A percentile compares a stretch with the other conserved stretches of the same genome.
phyloP scores from a whole-genome alignment of 306 rosid genomes.

The Hippophae tibetana region DNA sequence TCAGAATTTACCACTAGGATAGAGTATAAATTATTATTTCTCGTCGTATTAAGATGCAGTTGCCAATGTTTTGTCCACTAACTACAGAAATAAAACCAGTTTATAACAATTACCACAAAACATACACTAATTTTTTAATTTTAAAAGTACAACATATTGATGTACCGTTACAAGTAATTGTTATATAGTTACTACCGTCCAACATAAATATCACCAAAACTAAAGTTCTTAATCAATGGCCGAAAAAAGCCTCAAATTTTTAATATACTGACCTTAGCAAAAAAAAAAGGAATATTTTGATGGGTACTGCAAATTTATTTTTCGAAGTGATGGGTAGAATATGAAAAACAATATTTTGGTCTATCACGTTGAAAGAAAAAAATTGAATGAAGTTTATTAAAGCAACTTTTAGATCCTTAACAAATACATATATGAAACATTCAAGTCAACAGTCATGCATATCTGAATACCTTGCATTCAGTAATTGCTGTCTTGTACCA shows the following conservation, averaged over 20 bases:
- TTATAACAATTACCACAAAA: background rate
- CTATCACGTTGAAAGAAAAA: background rate
- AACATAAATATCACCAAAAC: background rate
- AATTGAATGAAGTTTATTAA: background rate
- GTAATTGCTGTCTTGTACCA: constrained; percentile 35
- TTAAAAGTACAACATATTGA: background rate
- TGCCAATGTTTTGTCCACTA: too few relatives aligned
- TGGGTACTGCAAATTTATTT: too few relatives aligned
- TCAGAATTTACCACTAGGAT: too few relatives aligned
- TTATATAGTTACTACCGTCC: background rate
- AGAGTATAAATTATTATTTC: too few relatives aligned
- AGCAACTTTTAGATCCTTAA: background rate
- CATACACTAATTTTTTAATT: background rate
- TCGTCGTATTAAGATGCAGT: too few relatives aligned
- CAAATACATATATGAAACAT: constrained; percentile 11
- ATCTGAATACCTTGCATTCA: constrained; percentile 59
- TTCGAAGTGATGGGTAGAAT: too few relatives aligned
- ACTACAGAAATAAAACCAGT: background rate
- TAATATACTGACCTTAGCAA: too few relatives aligned
- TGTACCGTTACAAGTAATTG: background rate
- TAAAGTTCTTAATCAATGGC: background rate
- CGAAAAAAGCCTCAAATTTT: background rate
- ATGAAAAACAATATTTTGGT: too few relatives aligned
- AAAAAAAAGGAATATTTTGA: too few relatives aligned
- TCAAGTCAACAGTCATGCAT: constrained; percentile 15